Percentiles rank a stretch among this genome's conserved stretches.
These are phyloP conservation scores for Fusarium sp. DNA, from an alignment of 2,329 filamentous ascomycete genomes.

Conservation along the genomic window DNA sequence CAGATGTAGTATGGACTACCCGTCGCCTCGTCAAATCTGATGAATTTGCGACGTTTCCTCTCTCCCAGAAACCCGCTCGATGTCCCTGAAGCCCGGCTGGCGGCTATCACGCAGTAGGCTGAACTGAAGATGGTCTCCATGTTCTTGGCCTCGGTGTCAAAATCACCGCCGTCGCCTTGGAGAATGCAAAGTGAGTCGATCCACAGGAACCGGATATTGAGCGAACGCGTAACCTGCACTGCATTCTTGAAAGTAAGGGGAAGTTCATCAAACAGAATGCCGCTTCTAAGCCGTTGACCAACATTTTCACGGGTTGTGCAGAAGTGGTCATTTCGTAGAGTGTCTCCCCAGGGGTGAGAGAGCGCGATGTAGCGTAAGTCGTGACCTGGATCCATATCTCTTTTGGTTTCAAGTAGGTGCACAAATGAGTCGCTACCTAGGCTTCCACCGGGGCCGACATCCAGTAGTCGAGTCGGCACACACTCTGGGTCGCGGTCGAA, in stretches of 20 bases:
- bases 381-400: fast-evolving
- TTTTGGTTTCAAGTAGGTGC: neutral
- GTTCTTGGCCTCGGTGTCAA: neutral
- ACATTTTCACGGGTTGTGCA: constrained; percentile 17
- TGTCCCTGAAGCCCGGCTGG: constrained; percentile 5
- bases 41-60: neutral
- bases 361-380: constrained; percentile 14
- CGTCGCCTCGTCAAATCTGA: neutral
- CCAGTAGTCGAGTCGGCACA: constrained; percentile 19
- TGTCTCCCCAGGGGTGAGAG: constrained; percentile 23
- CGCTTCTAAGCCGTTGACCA: neutral
- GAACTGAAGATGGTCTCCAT: constrained; percentile 10
- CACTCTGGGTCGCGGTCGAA: neutral
- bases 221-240: neutral
- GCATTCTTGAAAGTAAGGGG: constrained; percentile 7
- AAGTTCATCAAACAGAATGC: neutral
- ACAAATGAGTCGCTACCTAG: neutral
- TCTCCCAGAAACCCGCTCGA: constrained; percentile 12
- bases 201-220: constrained; percentile 16
- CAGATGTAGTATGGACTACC: constrained; percentile 13
- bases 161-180: constrained; percentile 3
- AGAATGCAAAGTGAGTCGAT: constrained; percentile 24
- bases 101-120: constrained; percentile 6
- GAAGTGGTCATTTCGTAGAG: neutral
- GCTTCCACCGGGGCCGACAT: neutral